phyloP scores from a whole-genome alignment of 352 stramenopile genomes.

The Globisporangium nunn region DNA sequence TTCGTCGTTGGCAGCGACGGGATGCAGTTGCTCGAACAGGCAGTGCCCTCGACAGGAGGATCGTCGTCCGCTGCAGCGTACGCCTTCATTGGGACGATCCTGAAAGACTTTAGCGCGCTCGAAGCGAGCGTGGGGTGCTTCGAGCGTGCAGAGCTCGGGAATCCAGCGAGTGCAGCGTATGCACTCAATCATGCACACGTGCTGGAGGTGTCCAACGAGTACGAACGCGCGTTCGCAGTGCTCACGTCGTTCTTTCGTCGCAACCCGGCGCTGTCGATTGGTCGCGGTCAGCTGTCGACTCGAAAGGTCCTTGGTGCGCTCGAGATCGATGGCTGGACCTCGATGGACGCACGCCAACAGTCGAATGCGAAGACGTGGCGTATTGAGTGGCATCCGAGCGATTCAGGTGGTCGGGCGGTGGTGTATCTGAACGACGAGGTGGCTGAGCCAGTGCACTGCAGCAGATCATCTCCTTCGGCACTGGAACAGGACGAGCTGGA shows the following conservation, averaged over 20 bases:
- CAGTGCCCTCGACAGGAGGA: slow-evolving; percentile 23
- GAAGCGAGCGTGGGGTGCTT: slow-evolving; percentile 52
- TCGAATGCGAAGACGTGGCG: slow-evolving; percentile 7
- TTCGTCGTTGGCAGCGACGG: slow-evolving; percentile 30
- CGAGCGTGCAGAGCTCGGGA: slow-evolving; percentile 29
- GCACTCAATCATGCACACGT: slow-evolving; percentile 61
- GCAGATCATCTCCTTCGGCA: slow-evolving; percentile 5
- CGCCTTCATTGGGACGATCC: slow-evolving; percentile 64
- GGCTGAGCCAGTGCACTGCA: background rate
- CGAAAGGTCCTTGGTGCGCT: slow-evolving; percentile 27
- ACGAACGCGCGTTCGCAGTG: slow-evolving; percentile 35
- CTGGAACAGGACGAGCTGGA: slow-evolving; percentile 51
- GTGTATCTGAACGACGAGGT: slow-evolving; percentile 12
- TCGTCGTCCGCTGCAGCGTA: slow-evolving; percentile 53
- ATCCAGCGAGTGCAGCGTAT: slow-evolving; percentile 43
- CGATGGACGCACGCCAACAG: background rate
- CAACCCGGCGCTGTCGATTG: slow-evolving; percentile 32
- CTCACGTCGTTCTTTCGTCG: slow-evolving; percentile 31
- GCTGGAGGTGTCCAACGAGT: slow-evolving; percentile 35
- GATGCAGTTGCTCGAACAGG: slow-evolving; percentile 34
- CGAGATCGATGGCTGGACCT: slow-evolving; percentile 17
- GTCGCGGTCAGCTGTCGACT: slow-evolving; percentile 15
- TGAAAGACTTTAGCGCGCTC: slow-evolving; percentile 63
- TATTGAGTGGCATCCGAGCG: slow-evolving; percentile 22
- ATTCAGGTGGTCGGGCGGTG: slow-evolving; percentile 12